Conservation (phyloP, 169 alveolate species). For the Perkinsus olseni region DNA sequence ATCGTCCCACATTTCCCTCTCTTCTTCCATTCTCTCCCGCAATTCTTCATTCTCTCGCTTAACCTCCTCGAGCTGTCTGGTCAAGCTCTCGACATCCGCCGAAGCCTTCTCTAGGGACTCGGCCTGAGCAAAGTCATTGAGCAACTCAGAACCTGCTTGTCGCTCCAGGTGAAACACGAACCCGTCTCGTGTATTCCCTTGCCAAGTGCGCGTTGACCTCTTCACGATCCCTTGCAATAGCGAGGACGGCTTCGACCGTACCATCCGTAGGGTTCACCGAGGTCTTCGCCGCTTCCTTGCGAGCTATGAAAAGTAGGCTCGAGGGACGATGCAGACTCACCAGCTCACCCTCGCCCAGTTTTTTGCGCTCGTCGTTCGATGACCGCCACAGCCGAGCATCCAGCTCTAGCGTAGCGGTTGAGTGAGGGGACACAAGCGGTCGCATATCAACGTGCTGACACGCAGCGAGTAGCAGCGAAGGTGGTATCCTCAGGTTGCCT, state of each 20-base stretch:
- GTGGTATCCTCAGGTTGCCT: not conserved
- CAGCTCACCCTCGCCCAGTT: too few relatives aligned
- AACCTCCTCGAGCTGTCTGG: not conserved
- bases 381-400: not conserved
- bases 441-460: not conserved
- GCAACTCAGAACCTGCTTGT: too few relatives aligned
- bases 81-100: not conserved
- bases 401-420: not conserved
- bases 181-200: not conserved
- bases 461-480: not conserved
- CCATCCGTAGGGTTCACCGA: not conserved
- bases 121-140: not conserved
- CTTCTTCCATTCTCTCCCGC: not conserved
- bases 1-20: not conserved
- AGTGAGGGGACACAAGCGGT: not conserved
- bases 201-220: not conserved
- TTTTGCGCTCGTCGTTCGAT: too few relatives aligned
- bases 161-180: not conserved
- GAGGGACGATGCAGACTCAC: too few relatives aligned
- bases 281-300: not conserved
- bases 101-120: not conserved
- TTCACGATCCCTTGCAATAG: not conserved
- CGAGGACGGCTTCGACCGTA: not conserved
- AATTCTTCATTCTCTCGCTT: not conserved
- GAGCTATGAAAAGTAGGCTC: not conserved